Percentiles rank a stretch among this genome's conserved stretches.
Evolutionary conservation across 352 stramenopile genomes (phyloP).

Genomic region (Phytophthora ohioensis): DNA sequence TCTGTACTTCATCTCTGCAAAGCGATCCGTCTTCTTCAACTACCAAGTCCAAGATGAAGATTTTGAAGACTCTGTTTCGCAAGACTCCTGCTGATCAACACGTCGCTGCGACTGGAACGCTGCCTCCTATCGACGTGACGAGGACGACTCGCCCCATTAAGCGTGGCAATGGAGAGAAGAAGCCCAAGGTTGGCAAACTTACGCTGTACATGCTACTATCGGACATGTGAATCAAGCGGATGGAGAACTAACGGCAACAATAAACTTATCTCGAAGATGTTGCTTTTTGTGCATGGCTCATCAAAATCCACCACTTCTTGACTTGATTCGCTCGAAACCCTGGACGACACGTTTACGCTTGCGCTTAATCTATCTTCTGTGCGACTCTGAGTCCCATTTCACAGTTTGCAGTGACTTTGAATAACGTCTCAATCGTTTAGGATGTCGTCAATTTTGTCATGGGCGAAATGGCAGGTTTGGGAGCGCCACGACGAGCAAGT

Average conservation of each 20-base stretch:
- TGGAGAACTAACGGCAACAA: slow-evolving; percentile 5
- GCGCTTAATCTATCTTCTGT: too few species aligned
- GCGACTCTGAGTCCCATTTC: background rate
- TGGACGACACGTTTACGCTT: too few species aligned
- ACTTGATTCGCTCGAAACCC: too few species aligned
- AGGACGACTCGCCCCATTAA: slow-evolving; percentile 11
- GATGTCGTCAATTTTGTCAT: background rate
- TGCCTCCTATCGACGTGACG: slow-evolving; percentile 24
- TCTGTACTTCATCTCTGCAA: too few species aligned
- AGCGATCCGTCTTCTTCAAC: too few species aligned
- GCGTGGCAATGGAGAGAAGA: slow-evolving; percentile 22
- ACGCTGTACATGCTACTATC: slow-evolving; percentile 34
- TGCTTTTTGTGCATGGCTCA: background rate
- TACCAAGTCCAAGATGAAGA: slow-evolving; percentile 24
- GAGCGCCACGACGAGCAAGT: background rate
- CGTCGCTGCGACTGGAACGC: background rate
- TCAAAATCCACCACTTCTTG: background rate
- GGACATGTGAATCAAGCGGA: slow-evolving; percentile 19
- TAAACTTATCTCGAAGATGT: background rate
- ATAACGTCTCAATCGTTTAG: too few species aligned
- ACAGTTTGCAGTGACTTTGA: background rate
- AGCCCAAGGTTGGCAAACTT: slow-evolving; percentile 13
- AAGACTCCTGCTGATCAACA: slow-evolving; percentile 11
- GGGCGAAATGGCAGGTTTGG: background rate
- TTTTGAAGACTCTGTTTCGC: slow-evolving; percentile 25